A percentile compares a stretch with the other conserved stretches of the same genome.
Evolutionary conservation across 306 rosid genomes (phyloP).

Genomic region (Psophocarpus tetragonolobus): DNA sequence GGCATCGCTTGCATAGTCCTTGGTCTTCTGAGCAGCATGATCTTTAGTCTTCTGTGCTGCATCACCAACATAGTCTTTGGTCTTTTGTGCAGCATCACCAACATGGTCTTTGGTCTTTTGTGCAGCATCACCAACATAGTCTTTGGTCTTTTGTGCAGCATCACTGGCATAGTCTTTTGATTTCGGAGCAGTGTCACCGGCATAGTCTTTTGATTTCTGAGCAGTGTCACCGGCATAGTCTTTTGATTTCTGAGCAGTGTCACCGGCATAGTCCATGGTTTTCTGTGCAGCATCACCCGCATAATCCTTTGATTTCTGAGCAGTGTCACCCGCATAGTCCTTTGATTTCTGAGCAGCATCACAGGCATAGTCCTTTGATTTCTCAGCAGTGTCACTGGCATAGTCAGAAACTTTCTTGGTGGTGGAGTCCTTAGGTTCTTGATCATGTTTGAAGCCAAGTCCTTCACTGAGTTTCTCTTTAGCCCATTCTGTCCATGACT

Average conservation of each 20-base stretch:
- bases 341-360: not conserved
- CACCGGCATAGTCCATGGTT: not conserved
- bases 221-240: conserved; percentile 24
- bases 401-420: not conserved
- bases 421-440: conserved; percentile 12
- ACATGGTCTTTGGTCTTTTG: not conserved
- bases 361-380: not conserved
- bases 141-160: not conserved
- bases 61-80: not conserved
- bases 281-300: not conserved
- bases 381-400: not conserved
- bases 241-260: not conserved
- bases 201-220: conserved; percentile 9
- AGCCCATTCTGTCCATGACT: conserved; percentile 87
- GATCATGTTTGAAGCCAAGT: conserved; percentile 58
- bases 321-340: not conserved
- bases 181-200: conserved; percentile 1
- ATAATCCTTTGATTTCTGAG: not conserved
- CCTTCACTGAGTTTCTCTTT: conserved; percentile 72
- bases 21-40: conserved; percentile 22
- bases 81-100: not conserved
- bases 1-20: conserved; percentile 10
- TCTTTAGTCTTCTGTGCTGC: not conserved
- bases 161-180: not conserved
- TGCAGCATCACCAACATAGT: not conserved